A percentile compares a stretch with the other conserved stretches of the same genome.
Conservation (phyloP, 768 basidiomycete species). For the Boletus reticulatus region DNA sequence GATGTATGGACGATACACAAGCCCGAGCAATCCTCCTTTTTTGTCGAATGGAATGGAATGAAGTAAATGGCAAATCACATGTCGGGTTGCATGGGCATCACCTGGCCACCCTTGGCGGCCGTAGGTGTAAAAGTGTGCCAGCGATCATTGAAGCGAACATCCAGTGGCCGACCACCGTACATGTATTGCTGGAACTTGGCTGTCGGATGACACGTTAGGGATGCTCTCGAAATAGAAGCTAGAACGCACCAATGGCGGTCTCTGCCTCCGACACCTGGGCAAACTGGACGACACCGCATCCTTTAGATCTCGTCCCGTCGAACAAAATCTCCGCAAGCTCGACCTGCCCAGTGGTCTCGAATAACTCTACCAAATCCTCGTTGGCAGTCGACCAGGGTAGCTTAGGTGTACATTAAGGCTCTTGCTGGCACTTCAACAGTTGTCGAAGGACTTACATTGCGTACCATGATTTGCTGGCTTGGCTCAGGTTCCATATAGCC, state of each 20-base stretch:
- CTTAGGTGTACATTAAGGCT: constrained; percentile 38
- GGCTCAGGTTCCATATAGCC: constrained; percentile 68
- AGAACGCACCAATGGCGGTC: constrained; percentile 77
- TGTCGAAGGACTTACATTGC: constrained; percentile 72
- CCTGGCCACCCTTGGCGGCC: constrained; percentile 84
- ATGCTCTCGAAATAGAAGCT: not conserved
- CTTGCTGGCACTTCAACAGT: not conserved
- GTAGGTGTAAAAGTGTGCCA: constrained; percentile 92
- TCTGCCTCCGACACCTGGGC: constrained; percentile 84
- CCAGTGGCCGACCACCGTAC: constrained; percentile 88
- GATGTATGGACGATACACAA: not conserved
- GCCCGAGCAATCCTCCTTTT: not conserved
- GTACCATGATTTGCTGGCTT: constrained; percentile 96
- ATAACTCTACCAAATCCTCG: constrained; percentile 96
- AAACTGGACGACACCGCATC: constrained; percentile 95
- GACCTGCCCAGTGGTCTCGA: constrained; percentile 96
- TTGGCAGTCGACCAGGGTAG: constrained; percentile 99
- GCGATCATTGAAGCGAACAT: constrained; percentile 93
- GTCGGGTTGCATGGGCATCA: constrained; percentile 65
- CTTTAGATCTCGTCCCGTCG: constrained; percentile 90
- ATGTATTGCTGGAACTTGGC: constrained; percentile 96
- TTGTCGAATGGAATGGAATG: not conserved
- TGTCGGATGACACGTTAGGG: constrained; percentile 18
- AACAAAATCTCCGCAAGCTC: constrained; percentile 93
- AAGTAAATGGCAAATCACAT: constrained; percentile 13